Evolutionary conservation across 495 filamentous ascomycete genomes (phyloP).

Genomic region (Immersiella caudata): DNA sequence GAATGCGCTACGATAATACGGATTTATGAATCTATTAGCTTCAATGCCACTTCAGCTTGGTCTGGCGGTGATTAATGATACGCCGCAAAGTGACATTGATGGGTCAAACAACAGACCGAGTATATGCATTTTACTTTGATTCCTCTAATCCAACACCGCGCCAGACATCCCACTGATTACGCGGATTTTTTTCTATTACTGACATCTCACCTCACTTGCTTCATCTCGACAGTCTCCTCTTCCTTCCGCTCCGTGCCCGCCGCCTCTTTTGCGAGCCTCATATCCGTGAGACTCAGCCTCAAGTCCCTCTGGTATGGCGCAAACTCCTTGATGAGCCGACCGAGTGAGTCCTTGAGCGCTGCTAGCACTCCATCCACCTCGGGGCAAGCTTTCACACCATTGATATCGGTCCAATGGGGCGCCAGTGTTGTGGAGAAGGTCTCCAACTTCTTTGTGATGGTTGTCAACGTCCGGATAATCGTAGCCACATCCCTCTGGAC

Average conservation of each 20-base stretch:
- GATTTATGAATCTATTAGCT: neutral
- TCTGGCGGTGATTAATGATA: no score
- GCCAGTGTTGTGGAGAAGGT: constrained; percentile 61
- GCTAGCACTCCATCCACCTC: constrained; percentile 66
- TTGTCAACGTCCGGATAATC: constrained; percentile 71
- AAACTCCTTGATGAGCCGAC: constrained; percentile 66
- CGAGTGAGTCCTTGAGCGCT: constrained; percentile 61
- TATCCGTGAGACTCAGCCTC: constrained; percentile 64
- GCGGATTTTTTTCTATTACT: neutral
- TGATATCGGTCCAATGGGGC: constrained; percentile 82
- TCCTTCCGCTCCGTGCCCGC: constrained; percentile 35
- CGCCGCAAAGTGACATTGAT: no score
- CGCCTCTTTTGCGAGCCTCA: constrained; percentile 69
- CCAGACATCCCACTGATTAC: neutral
- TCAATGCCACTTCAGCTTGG: no score
- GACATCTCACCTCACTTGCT: neutral
- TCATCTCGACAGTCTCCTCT: neutral
- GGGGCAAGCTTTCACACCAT: constrained; percentile 46
- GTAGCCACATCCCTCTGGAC: constrained; percentile 76
- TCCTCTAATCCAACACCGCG: neutral
- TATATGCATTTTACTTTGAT: neutral
- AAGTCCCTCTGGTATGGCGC: constrained; percentile 68
- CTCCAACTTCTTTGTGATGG: constrained; percentile 69
- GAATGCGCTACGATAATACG: neutral
- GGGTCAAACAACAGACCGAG: no score